Evolutionary conservation across 768 basidiomycete genomes (phyloP).

Genomic region (Clathrus columnatus): DNA sequence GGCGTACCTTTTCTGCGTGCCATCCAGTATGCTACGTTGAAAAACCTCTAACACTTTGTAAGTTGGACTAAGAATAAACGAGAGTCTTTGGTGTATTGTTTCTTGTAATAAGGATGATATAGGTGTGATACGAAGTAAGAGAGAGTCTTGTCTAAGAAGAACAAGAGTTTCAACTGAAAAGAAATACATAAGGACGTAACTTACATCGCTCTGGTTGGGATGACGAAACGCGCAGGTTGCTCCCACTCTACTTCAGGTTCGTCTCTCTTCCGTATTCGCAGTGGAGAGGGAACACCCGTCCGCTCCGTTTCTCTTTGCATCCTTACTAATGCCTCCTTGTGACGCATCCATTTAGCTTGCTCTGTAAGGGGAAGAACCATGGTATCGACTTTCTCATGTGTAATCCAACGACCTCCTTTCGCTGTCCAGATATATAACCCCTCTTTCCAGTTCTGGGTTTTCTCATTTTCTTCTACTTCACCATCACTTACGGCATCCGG

Average conservation of each 20-base stretch:
- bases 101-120: neutral
- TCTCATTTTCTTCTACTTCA: slow-evolving; percentile 6
- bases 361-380: neutral
- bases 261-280: neutral
- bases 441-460: slow-evolving; percentile 9
- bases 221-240: neutral
- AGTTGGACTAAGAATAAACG: slow-evolving; percentile 5
- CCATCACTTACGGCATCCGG: slow-evolving; percentile 1
- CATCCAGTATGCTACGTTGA: slow-evolving; percentile 4
- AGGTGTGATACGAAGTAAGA: slow-evolving; percentile 5
- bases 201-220: neutral
- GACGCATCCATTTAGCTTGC: slow-evolving; percentile 5
- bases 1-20: slow-evolving; percentile 5
- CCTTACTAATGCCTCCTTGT: slow-evolving; percentile 5
- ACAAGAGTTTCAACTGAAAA: neutral
- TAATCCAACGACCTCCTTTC: slow-evolving; percentile 7
- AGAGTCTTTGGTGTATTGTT: slow-evolving; percentile 3
- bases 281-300: neutral
- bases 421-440: slow-evolving; percentile 5
- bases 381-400: slow-evolving; percentile 8
- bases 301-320: slow-evolving; percentile 1
- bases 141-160: neutral
- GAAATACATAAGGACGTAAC: neutral
- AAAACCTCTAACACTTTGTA: slow-evolving; percentile 1
- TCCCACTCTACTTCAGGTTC: neutral